Evolutionary conservation across 129 eudicot species (phyloP).

Genomic region (Tagetes erecta): DNA sequence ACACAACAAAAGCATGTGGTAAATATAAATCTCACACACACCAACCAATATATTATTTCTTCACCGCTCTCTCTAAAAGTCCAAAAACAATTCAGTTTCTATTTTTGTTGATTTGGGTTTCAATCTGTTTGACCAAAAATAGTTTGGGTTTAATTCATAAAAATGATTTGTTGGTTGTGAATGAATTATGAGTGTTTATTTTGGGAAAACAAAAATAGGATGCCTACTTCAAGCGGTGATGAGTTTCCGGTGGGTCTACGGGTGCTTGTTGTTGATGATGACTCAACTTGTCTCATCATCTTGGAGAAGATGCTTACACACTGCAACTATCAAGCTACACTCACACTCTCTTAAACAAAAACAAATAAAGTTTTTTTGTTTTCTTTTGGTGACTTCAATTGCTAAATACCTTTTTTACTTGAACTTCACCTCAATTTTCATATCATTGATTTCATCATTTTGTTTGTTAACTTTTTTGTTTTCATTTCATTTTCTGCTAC

Average conservation of each 20-base stretch:
- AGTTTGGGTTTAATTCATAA: constrained; percentile 25
- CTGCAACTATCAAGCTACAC: constrained; percentile 61
- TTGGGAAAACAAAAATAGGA: constrained; percentile 29
- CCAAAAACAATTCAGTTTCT: constrained; percentile 22
- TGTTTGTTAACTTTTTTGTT: neutral
- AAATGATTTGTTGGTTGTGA: constrained; percentile 24
- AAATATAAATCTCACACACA: constrained; percentile 36
- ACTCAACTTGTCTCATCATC: constrained; percentile 61
- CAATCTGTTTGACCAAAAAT: constrained; percentile 15
- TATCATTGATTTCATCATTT: constrained; percentile 28
- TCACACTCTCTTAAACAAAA: neutral
- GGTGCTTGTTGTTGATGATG: constrained; percentile 69
- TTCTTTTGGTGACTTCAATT: constrained; percentile 19
- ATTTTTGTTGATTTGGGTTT: constrained; percentile 21
- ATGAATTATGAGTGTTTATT: constrained; percentile 13
- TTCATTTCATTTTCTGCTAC: neutral
- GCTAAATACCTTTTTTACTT: constrained; percentile 23
- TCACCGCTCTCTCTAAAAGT: constrained; percentile 14
- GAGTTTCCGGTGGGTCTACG: constrained; percentile 68
- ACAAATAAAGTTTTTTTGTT: neutral
- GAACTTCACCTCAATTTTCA: constrained; percentile 17
- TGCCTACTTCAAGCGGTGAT: constrained; percentile 36
- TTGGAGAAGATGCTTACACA: constrained; percentile 53
- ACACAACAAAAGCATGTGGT: constrained; percentile 50
- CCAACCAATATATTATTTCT: constrained; percentile 21